Evolutionary conservation across 2,329 filamentous ascomycete genomes (phyloP), one percentile per base, ranked within the genome.

Genomic region (Ascochyta pisi): DNA sequence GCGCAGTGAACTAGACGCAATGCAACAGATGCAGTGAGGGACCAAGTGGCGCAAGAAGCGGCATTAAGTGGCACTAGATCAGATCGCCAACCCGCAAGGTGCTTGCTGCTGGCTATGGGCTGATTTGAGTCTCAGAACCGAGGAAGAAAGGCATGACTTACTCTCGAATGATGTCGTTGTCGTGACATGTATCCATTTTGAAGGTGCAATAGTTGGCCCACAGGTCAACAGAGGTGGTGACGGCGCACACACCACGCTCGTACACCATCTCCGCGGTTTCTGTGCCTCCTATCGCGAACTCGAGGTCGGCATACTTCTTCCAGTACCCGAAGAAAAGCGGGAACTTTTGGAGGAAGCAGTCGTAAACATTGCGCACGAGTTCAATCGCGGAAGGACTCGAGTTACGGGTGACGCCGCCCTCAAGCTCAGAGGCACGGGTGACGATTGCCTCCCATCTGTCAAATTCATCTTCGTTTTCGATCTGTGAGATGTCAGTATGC

Each of bases 251-350:
- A 65, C 95, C 95, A 75, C 95, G 87, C 79, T 99, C 95, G 70
- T 97, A 99, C 45, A 97, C 92, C 90, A 97, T 96, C 77, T 98
- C 95, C 50, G 95, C 95, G 39, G 94, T 94, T 81, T 99, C 95
- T 5, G 95, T 96, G 16, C 95, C 95, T 4, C 92, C 92, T 63
- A 99, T 96, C 46, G 92, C 92, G 79, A 99, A 99, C 73, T 99
- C 95, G 62, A 96, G 84, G 70, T 98, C 94, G 71, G 95, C 95
- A 83, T 98, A 99, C 76, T 97, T 98, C 82, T 98, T 98, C 95
- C 95, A 99, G 81, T 98, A 99, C 48, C 94, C 95, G 70, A 98
- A 99, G 35, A 98, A 86, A 10, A 98, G 84, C 3, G 95, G 95
- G 64, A 97, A 99, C 73, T 96, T 97, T 58, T 91, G 86, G 22